A percentile compares a stretch with the other conserved stretches of the same genome.
These are phyloP conservation scores for Penicillium sp. DNA, from an alignment of 2,329 filamentous ascomycete species.

Conservation along the genomic window DNA sequence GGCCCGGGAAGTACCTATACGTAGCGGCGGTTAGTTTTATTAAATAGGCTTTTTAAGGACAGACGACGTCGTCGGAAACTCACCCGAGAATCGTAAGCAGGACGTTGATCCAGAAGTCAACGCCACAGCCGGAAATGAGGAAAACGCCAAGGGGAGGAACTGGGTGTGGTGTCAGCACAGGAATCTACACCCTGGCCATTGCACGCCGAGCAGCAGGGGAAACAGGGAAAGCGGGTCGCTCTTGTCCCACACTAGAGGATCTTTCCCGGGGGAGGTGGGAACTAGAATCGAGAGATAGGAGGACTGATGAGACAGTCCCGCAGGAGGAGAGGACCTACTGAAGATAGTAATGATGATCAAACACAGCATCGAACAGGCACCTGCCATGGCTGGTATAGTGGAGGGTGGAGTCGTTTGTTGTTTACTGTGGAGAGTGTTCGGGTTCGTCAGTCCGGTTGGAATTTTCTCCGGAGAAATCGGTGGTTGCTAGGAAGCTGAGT, in stretches of 20 bases:
- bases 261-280: not conserved
- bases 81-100: conserved; percentile 68
- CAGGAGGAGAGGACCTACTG: conserved; percentile 36
- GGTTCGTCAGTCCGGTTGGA: conserved; percentile 15
- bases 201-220: not conserved
- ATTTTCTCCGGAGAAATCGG: conserved; percentile 4
- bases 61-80: conserved; percentile 23
- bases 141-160: conserved; percentile 70
- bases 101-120: conserved; percentile 69
- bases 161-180: conserved; percentile 37
- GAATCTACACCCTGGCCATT: too few species aligned
- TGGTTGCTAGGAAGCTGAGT: conserved; percentile 30
- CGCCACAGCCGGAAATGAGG: conserved; percentile 67
- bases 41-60: not conserved
- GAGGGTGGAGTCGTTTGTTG: not conserved
- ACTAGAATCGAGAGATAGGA: not conserved
- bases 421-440: conserved; percentile 5
- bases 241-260: not conserved
- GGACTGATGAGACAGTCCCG: not conserved
- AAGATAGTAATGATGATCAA: conserved; percentile 54
- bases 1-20: conserved; percentile 71
- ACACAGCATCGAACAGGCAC: conserved; percentile 43
- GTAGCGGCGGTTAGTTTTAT: conserved; percentile 8
- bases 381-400: conserved; percentile 33
- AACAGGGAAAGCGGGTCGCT: not conserved